Evolutionary conservation across 2,329 filamentous ascomycete genomes (phyloP), one percentile per base, ranked within the genome.

Genomic region (Pseudocercospora pini-densiflorae): DNA sequence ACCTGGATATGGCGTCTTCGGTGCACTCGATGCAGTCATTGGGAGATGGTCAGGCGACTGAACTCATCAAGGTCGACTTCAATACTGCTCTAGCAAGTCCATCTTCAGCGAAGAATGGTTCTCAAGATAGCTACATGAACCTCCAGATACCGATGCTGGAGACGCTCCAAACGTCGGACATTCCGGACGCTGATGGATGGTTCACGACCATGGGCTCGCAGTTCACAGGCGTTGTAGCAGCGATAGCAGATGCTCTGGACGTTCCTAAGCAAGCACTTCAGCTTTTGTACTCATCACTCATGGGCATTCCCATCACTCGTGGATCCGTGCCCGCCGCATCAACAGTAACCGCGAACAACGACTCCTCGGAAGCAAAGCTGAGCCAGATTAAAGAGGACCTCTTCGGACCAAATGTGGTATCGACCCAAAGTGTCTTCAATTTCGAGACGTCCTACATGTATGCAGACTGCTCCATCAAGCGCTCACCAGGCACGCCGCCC

Each of bases 81-180:
- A 45, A 45, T 19, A 16, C 40, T 45, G 40, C 40, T 45, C 19
- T 45, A 12, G 14, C 40, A 8, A 45, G 40, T 45, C 40, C 40
- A 9, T 57, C 53, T 1, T 57, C 49, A 12, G 55, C 63, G 5
- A 70, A 68, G 58, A 68, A 64, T 51, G 63, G 62, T 16, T 62
- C 55, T 23, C 63, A 70, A 24, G 68, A 70, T 45, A 49, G 66
- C 9, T 70, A 53, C 54, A 61, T 61, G 8, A 70, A 70, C 31
- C 12, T 70, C 10, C 66, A 68, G 53, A 61, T 68, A 14, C 68
- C 68, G 1, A 51, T 70, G 55, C 43, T 70, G 7, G 68, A 70
- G 55, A 10, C 40, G 16, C 57, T 70, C 29, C 57, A 64, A 16
- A 31, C 29, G 29, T 31, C 29, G 8, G 8, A 9, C 3, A 31